Evolutionary conservation across 2,329 filamentous ascomycete species (phyloP).

Genomic region (Camillea tinctor): DNA sequence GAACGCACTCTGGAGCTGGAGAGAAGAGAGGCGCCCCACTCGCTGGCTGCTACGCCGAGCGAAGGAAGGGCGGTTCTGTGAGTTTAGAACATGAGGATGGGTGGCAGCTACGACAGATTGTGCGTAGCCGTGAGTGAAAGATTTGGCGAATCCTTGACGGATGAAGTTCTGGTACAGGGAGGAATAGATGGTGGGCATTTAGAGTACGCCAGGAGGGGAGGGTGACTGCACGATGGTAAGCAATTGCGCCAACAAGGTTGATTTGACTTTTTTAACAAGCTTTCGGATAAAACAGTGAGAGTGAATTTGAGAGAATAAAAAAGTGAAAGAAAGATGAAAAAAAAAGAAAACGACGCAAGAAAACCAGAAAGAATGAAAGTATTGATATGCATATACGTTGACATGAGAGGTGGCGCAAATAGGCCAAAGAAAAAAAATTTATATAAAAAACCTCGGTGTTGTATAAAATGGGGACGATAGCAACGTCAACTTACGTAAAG

Average conservation of each 20-base stretch:
- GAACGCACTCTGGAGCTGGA: constrained; percentile 77
- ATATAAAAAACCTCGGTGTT: not conserved
- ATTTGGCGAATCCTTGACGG: constrained; percentile 96
- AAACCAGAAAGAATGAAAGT: not conserved
- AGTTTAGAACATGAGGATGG: constrained; percentile 74
- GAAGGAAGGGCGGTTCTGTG: constrained; percentile 65
- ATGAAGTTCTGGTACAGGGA: constrained; percentile 77
- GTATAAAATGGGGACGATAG: not conserved
- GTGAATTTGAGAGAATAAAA: no score
- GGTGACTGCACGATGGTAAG: constrained; percentile 43
- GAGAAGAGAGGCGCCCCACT: constrained; percentile 54
- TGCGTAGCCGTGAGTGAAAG: constrained; percentile 95
- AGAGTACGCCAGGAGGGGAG: constrained; percentile 67
- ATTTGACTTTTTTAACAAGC: constrained; percentile 8
- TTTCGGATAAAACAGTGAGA: not conserved
- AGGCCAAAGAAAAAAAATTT: constrained; percentile 1
- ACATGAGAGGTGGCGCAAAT: not conserved
- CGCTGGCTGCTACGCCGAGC: constrained; percentile 56
- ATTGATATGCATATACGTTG: not conserved
- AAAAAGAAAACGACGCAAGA: no score
- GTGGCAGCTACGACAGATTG: constrained; percentile 96
- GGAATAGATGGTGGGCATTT: constrained; percentile 83
- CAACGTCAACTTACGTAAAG: constrained; percentile 57
- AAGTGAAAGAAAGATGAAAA: no score
- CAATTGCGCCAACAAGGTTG: constrained; percentile 10